phyloP scores from a whole-genome alignment of 140 eudicot genomes.

The Anethum foeniculum region DNA sequence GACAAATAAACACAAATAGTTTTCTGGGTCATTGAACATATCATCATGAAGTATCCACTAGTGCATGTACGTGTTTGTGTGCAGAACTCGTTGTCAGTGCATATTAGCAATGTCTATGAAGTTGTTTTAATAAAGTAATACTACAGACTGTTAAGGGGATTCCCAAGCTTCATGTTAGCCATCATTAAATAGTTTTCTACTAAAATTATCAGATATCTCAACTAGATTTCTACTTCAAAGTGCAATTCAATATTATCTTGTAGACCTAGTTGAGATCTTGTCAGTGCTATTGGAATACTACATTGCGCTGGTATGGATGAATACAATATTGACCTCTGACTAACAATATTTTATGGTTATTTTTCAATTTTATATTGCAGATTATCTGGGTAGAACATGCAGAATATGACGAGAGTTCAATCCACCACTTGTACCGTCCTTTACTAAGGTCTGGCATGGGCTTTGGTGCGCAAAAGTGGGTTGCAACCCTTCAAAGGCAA shows the following conservation, averaged over 20 bases:
- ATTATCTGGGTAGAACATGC: conserved; percentile 74
- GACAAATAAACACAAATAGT: not conserved
- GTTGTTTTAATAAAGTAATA: not conserved
- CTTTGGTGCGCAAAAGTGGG: conserved; percentile 71
- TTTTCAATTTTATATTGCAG: conserved; percentile 21
- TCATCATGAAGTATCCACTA: not conserved
- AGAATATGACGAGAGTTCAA: conserved; percentile 49
- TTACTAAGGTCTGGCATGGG: conserved; percentile 62
- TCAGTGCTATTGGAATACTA: not conserved
- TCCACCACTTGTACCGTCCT: conserved; percentile 46
- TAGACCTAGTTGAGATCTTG: not conserved
- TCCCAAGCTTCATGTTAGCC: not conserved
- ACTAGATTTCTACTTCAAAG: not conserved
- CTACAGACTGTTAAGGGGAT: conserved; percentile 2
- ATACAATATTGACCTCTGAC: not conserved
- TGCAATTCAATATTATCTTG: not conserved
- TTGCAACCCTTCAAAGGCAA: conserved; percentile 61
- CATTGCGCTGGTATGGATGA: conserved; percentile 1
- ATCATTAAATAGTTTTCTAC: not conserved
- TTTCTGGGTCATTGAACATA: not conserved
- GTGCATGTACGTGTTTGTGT: not conserved
- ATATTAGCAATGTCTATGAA: not conserved
- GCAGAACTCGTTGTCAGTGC: not conserved
- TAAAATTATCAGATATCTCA: not conserved
- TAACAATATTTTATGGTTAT: not conserved